Conservation (phyloP, 2,329 filamentous ascomycete genomes). For the Drechmeria coniospora region DNA sequence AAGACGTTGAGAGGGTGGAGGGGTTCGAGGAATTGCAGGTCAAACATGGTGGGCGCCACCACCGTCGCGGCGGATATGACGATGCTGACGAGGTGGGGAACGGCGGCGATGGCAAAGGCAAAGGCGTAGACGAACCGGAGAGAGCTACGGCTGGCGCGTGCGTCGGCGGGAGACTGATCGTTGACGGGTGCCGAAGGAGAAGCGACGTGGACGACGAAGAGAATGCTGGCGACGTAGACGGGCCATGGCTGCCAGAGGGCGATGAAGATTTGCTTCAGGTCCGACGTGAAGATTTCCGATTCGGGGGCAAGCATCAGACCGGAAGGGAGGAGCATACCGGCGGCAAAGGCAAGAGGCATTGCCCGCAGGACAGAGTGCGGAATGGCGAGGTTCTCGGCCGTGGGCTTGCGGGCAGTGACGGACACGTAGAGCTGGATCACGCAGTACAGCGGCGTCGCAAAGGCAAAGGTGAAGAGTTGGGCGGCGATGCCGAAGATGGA, state of each 20-base stretch:
- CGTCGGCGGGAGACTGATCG: neutral
- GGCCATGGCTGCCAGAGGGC: conserved; percentile 10
- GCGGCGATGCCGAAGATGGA: conserved; percentile 4
- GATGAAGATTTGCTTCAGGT: conserved; percentile 8
- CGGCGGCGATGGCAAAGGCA: conserved; percentile 5
- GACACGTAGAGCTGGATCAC: conserved; percentile 5
- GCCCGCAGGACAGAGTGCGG: conserved; percentile 5
- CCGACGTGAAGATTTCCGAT: conserved; percentile 3
- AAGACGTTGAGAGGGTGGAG: conserved; percentile 7
- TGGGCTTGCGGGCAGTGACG: conserved; percentile 4
- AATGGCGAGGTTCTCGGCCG: conserved; percentile 6
- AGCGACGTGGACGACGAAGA: conserved; percentile 1
- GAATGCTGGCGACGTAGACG: conserved; percentile 6
- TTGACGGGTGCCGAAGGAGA: neutral
- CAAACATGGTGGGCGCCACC: conserved; percentile 5
- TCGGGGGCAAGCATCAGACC: conserved; percentile 5
- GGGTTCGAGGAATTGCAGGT: conserved; percentile 1
- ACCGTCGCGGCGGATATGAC: conserved; percentile 3
- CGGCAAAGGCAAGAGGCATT: conserved; percentile 5
- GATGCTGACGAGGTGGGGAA: conserved; percentile 5
- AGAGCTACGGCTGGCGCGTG: conserved; percentile 1
- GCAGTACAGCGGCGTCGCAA: conserved; percentile 7
- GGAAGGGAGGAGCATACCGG: conserved; percentile 6
- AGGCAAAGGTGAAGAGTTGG: conserved; percentile 8
- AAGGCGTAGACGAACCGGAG: conserved; percentile 7